Conservation (phyloP, 2,329 filamentous ascomycete species). For the Pyricularia pennisetigena region DNA sequence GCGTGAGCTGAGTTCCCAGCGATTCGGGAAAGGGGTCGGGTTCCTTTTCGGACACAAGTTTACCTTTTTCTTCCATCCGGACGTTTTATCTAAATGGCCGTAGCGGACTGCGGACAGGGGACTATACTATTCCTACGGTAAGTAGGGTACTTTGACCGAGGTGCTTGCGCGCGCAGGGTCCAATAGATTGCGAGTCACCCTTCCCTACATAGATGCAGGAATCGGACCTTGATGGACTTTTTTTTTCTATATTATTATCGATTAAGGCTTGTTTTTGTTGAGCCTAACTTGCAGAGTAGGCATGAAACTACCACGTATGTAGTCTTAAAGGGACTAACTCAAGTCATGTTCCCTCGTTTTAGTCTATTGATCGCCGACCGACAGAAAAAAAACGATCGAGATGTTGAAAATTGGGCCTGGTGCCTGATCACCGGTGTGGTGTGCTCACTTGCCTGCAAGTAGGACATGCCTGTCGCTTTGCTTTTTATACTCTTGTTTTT, state of each 20-base stretch:
- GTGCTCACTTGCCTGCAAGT: background rate
- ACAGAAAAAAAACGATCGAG: background rate
- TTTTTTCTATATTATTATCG: background rate
- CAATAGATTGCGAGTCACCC: background rate
- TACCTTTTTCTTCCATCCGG: background rate
- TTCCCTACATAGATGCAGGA: background rate
- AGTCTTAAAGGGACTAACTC: background rate
- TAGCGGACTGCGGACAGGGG: background rate
- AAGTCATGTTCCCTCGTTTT: background rate
- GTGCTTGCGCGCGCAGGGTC: background rate
- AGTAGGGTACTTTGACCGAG: background rate
- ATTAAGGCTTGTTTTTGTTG: background rate
- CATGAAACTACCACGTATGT: background rate
- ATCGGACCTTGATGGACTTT: background rate
- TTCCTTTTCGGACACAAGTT: background rate
- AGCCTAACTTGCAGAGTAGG: background rate
- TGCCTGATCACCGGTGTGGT: background rate
- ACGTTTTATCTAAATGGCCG: background rate
- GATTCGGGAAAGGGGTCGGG: background rate
- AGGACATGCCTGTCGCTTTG: background rate
- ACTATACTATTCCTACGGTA: background rate
- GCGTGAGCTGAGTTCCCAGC: background rate
- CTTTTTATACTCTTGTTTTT: background rate
- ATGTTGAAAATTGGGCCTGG: background rate
- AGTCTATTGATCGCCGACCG: background rate